A percentile compares a stretch with the other conserved stretches of the same genome.
These are phyloP conservation scores for Blattamonas nauphoetae DNA, from an alignment of 78 protist genomes.

Conservation along the genomic window DNA sequence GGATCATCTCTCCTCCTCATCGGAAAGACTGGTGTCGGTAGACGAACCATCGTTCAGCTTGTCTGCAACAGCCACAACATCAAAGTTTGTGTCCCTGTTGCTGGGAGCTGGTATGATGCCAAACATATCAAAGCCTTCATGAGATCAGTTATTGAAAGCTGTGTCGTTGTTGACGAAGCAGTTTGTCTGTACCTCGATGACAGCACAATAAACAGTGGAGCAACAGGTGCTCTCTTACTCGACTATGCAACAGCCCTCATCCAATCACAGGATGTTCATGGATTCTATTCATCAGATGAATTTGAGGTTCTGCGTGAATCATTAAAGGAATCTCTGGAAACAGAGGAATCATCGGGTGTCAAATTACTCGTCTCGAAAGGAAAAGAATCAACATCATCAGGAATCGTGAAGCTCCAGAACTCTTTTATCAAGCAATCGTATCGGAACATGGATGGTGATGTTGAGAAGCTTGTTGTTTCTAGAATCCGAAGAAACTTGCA, in stretches of 20 bases:
- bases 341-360: background rate
- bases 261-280: slow-evolving; percentile 61
- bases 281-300: slow-evolving; percentile 65
- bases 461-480: background rate
- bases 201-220: background rate
- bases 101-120: background rate
- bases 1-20: slow-evolving; percentile 53
- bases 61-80: slow-evolving; percentile 31
- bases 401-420: background rate
- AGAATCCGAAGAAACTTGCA: slow-evolving; percentile 46
- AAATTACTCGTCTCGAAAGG: background rate
- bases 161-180: background rate
- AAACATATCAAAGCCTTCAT: background rate
- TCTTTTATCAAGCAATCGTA: background rate
- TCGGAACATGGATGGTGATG: background rate
- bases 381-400: slow-evolving; percentile 41
- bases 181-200: background rate
- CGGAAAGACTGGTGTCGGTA: slow-evolving; percentile 59
- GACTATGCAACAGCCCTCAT: background rate
- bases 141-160: background rate
- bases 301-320: slow-evolving; percentile 29
- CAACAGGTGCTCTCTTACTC: background rate
- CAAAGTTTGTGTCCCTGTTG: slow-evolving; percentile 5
- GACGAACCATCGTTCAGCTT: slow-evolving; percentile 36
- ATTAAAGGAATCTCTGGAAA: background rate